A percentile compares a stretch with the other conserved stretches of the same genome.
Conservation (phyloP, 2,329 filamentous ascomycete species). For the Colletotrichum navitas region DNA sequence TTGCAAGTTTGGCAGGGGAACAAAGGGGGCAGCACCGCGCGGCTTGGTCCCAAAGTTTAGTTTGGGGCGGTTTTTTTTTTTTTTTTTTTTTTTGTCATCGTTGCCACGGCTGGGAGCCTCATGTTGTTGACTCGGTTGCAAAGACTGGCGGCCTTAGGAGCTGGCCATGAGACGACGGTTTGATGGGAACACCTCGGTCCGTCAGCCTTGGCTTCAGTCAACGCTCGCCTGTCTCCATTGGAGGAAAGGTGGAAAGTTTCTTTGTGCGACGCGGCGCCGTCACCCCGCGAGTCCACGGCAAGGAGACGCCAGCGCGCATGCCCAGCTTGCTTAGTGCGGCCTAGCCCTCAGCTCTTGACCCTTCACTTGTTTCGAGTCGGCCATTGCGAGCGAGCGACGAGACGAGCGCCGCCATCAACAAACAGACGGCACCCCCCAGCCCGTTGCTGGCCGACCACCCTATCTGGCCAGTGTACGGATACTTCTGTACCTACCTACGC, state of each 20-base stretch:
- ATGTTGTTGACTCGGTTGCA: conserved; percentile 27
- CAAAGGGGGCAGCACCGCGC: conserved; percentile 30
- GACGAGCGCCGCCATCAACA: conserved; percentile 27
- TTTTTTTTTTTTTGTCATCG: neutral
- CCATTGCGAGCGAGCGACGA: conserved; percentile 19
- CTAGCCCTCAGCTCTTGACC: conserved; percentile 26
- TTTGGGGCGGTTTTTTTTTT: neutral
- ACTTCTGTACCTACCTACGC: neutral
- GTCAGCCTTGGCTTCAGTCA: conserved; percentile 6
- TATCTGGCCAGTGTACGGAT: conserved; percentile 10
- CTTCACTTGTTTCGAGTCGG: conserved; percentile 36
- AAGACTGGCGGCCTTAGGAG: conserved; percentile 10
- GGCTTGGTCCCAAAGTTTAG: conserved; percentile 24
- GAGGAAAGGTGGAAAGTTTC: conserved; percentile 4
- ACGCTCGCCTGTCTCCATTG: conserved; percentile 15
- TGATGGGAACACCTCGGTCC: conserved; percentile 21
- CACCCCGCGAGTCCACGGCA: neutral
- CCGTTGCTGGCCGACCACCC: conserved; percentile 19
- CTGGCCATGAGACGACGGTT: conserved; percentile 9
- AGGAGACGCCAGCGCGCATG: conserved; percentile 12
- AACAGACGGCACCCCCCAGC: conserved; percentile 9
- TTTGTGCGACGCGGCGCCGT: conserved; percentile 26
- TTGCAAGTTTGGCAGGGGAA: conserved; percentile 6
- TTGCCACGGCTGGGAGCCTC: conserved; percentile 39
- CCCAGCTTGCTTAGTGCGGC: conserved; percentile 11